phyloP scores from a whole-genome alignment of 768 basidiomycete genomes.

The Hemileccinum rubropunctum region DNA sequence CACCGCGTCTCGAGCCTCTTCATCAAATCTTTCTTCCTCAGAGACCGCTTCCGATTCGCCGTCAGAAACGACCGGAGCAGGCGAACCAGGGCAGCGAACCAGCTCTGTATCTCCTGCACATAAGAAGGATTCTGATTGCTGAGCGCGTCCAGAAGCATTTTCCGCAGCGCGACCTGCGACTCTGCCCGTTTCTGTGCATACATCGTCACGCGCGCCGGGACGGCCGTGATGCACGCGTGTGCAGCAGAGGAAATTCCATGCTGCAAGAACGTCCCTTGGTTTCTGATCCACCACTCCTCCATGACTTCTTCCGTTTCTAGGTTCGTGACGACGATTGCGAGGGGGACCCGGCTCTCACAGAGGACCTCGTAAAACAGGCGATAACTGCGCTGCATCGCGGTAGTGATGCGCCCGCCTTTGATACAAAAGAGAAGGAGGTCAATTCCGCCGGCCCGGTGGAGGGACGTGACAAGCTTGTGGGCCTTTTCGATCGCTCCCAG shows the following conservation, averaged over 20 bases:
- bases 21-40: no score
- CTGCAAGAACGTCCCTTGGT: not conserved
- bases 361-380: slow-evolving; percentile 14
- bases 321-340: slow-evolving; percentile 13
- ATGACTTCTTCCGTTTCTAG: slow-evolving; percentile 5
- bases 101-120: not conserved
- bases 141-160: not conserved
- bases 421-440: slow-evolving; percentile 18
- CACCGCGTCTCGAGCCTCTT: no score
- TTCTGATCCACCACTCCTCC: slow-evolving; percentile 14
- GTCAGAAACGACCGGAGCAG: no score
- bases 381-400: slow-evolving; percentile 7
- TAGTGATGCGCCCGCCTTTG: slow-evolving; percentile 2
- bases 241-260: slow-evolving; percentile 2
- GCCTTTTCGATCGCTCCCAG: slow-evolving; percentile 11
- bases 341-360: slow-evolving; percentile 5
- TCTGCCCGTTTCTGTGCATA: not conserved
- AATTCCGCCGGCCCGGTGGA: slow-evolving; percentile 6
- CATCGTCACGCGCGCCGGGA: not conserved
- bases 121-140: not conserved
- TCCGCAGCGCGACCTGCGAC: not conserved
- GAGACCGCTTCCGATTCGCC: no score
- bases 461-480: not conserved
- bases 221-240: slow-evolving; percentile 12
- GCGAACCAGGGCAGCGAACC: not conserved